Base-by-base conservation (phyloP, 352 stramenopile genomes). In the Phytopythium mirpurense region DNA sequence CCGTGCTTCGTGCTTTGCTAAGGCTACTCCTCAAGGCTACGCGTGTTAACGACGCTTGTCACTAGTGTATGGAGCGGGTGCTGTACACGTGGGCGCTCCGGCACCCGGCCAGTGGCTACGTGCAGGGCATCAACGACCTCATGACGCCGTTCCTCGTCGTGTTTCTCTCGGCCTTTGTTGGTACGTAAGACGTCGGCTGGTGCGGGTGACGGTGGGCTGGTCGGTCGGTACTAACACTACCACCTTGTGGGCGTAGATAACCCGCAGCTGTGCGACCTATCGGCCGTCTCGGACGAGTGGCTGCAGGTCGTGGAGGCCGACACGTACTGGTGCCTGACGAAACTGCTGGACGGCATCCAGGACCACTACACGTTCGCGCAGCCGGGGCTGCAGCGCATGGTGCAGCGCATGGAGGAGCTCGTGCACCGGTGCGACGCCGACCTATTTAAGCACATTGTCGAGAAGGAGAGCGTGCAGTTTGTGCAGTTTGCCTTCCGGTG, bases 401-500 rank as follows among this genome's bases (percentile, higher is more conserved):
- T 99, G 36, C 91, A 98, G 64, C 79, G 84, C 35, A 90, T 99
- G 61, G 91, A 99, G 67, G 97, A 99, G 60, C 78, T 99, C 24
- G 90, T 99, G 19, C 86, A 93, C 61, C 85, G 97, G 29, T 98
- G 98, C 59, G 98, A 99, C 66, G 72, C 65, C 6, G 77, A 98
- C 47, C 76, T 99, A 29, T 96, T 96, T 56, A 69, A 86, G 56
- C 96, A 99, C 74, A 90, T 94, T 56, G 84, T 99, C 16, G 74
- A 96, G 60, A 75, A 83, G 8, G 86, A 97, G 49, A 91, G 79
- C 16, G 90, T 99, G 60, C 86, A 98, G 67, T 99, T 99, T 67
- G 94, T 99, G 46, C 96, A 99, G 78, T 99, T 99, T 73, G 95
- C 96, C 19, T 99, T 99, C 71, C 97, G 98, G 40, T 99, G 97